phyloP scores from a whole-genome alignment of 2,329 filamentous ascomycete species.

The Corniculantispora saksenae region DNA sequence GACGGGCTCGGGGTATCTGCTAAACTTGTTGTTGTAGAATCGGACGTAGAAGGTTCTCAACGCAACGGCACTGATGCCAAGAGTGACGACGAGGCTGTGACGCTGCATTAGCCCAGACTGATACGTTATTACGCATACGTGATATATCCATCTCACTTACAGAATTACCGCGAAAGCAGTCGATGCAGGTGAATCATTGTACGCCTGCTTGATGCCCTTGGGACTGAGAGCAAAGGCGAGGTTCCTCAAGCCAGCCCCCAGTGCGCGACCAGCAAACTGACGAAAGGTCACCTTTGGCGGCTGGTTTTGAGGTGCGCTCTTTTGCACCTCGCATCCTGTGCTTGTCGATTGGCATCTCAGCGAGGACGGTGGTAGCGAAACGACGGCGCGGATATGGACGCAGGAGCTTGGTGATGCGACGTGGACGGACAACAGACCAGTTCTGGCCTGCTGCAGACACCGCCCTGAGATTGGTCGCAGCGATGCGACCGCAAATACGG shows the following conservation, averaged over 20 bases:
- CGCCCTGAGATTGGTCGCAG: slow-evolving; percentile 34
- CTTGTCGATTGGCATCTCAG: slow-evolving; percentile 31
- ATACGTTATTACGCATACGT: no score
- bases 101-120: slow-evolving; percentile 5
- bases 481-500: slow-evolving; percentile 35
- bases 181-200: slow-evolving; percentile 33
- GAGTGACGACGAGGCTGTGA: slow-evolving; percentile 32
- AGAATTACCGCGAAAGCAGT: slow-evolving; percentile 34
- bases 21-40: slow-evolving; percentile 58
- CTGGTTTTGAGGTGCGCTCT: slow-evolving; percentile 24
- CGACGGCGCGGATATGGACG: slow-evolving; percentile 32
- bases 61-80: slow-evolving; percentile 33
- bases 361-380: slow-evolving; percentile 31
- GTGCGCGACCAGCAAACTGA: slow-evolving; percentile 31
- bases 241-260: slow-evolving; percentile 38
- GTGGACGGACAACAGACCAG: slow-evolving; percentile 36
- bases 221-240: slow-evolving; percentile 36
- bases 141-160: slow-evolving; percentile 26
- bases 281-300: slow-evolving; percentile 34
- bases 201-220: slow-evolving; percentile 37
- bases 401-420: slow-evolving; percentile 31
- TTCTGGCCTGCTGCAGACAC: slow-evolving; percentile 32
- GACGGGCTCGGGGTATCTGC: slow-evolving; percentile 66
- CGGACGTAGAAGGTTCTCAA: slow-evolving; percentile 52
- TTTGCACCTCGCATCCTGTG: slow-evolving; percentile 21